Conservation (phyloP, 108 stramenopile species). For the Nitzschia sp. region DNA sequence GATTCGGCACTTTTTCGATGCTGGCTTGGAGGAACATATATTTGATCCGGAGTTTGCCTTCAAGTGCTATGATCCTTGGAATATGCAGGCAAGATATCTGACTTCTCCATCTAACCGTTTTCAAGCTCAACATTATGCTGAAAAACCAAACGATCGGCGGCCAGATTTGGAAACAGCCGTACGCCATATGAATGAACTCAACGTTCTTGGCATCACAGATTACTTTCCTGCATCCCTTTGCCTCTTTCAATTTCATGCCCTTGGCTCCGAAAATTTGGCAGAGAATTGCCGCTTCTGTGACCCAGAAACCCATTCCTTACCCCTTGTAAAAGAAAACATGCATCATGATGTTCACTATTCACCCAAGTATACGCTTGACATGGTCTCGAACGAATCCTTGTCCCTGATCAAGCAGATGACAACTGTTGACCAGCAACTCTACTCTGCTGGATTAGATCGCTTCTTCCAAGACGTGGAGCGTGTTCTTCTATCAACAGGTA, state of each 20-base stretch:
- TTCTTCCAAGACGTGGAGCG: background rate
- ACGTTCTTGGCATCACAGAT: conserved; percentile 17
- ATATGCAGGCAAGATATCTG: conserved; percentile 18
- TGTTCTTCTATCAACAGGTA: background rate
- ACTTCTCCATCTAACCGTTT: background rate
- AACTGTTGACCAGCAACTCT: conserved; percentile 5
- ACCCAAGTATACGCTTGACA: background rate
- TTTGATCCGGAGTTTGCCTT: background rate
- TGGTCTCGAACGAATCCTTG: conserved; percentile 1
- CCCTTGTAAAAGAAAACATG: background rate
- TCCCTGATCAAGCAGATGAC: conserved; percentile 5
- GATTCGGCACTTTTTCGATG: conserved; percentile 2
- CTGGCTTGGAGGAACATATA: background rate
- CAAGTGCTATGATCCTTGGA: conserved; percentile 22
- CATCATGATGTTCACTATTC: background rate
- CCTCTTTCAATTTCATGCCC: conserved; percentile 8
- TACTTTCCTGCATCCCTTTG: conserved; percentile 15
- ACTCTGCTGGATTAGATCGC: background rate
- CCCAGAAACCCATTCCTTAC: background rate
- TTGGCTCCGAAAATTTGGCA: background rate
- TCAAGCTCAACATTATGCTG: background rate
- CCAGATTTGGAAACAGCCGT: background rate
- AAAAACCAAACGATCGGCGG: background rate
- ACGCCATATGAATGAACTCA: background rate
- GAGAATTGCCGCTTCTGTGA: background rate